Conservation (phyloP, 2,329 filamentous ascomycete genomes). For the Hypoxylon sp. region DNA sequence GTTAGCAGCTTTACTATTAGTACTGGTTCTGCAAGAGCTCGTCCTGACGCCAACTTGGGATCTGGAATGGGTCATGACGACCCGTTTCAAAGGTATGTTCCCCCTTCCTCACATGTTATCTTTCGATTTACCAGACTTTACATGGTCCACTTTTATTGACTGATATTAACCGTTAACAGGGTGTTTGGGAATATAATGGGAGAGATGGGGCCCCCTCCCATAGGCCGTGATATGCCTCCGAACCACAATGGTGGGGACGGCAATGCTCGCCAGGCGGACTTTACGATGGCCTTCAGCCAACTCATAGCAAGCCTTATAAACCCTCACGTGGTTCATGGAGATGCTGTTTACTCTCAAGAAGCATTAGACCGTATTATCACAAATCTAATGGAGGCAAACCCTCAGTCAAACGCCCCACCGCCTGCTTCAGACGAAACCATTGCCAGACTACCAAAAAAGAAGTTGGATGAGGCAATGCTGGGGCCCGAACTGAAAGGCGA, state of each 20-base stretch:
- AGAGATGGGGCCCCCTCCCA: conserved; percentile 55
- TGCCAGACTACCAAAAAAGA: conserved; percentile 77
- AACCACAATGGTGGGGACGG: conserved; percentile 46
- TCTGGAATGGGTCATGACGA: conserved; percentile 52
- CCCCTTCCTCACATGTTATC: conserved; percentile 17
- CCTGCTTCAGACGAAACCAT: conserved; percentile 85
- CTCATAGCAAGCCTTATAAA: conserved; percentile 68
- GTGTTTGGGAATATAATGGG: conserved; percentile 64
- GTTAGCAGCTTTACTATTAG: conserved; percentile 66
- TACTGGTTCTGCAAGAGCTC: conserved; percentile 53
- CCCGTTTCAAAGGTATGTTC: conserved; percentile 65
- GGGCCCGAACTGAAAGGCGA: conserved; percentile 77
- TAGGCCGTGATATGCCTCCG: conserved; percentile 46
- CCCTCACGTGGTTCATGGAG: conserved; percentile 72
- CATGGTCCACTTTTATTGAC: not conserved
- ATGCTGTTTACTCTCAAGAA: conserved; percentile 92
- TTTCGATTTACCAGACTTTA: not conserved
- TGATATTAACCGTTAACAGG: conserved; percentile 58
- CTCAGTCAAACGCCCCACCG: conserved; percentile 81
- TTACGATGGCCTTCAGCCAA: conserved; percentile 64
- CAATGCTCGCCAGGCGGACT: conserved; percentile 47
- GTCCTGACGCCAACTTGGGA: conserved; percentile 42
- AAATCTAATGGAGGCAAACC: conserved; percentile 87
- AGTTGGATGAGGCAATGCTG: conserved; percentile 78
- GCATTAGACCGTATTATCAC: conserved; percentile 91